These are phyloP conservation scores for Aspergillus unguis DNA, from an alignment of 2,329 filamentous ascomycete genomes.

Conservation along the genomic window DNA sequence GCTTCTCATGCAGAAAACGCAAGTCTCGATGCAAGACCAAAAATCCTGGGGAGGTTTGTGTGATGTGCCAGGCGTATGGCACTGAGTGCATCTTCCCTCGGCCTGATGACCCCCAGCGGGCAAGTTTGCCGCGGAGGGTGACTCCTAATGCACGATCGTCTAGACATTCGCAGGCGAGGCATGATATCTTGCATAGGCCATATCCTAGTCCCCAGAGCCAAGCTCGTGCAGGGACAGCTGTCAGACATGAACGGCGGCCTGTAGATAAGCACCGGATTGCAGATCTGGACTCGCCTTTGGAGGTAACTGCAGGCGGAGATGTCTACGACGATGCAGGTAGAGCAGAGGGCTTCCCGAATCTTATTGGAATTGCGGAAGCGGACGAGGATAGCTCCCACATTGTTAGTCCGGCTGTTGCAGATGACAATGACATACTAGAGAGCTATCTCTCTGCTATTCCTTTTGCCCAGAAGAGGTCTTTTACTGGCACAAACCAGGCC, in stretches of 20 bases:
- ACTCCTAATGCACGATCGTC: background rate
- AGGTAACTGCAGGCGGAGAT: background rate
- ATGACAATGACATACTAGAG: conserved; percentile 53
- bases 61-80: conserved; percentile 51
- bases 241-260: background rate
- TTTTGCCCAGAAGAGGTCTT: conserved; percentile 13
- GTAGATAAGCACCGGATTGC: background rate
- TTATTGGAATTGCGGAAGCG: conserved; percentile 21
- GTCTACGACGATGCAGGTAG: background rate
- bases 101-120: conserved; percentile 10
- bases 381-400: conserved; percentile 47
- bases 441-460: conserved; percentile 47
- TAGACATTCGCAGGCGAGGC: background rate
- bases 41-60: conserved; percentile 41
- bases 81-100: conserved; percentile 49
- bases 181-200: background rate
- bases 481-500: conserved; percentile 23
- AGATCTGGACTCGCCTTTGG: background rate
- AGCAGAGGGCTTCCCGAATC: background rate
- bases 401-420: conserved; percentile 51
- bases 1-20: conserved; percentile 51
- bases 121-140: conserved; percentile 1
- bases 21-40: conserved; percentile 55
- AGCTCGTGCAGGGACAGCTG: background rate
- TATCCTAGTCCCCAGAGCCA: background rate